Evolutionary conservation across 805 yeast genomes (phyloP).

Genomic region (Osmozyma mogii): DNA sequence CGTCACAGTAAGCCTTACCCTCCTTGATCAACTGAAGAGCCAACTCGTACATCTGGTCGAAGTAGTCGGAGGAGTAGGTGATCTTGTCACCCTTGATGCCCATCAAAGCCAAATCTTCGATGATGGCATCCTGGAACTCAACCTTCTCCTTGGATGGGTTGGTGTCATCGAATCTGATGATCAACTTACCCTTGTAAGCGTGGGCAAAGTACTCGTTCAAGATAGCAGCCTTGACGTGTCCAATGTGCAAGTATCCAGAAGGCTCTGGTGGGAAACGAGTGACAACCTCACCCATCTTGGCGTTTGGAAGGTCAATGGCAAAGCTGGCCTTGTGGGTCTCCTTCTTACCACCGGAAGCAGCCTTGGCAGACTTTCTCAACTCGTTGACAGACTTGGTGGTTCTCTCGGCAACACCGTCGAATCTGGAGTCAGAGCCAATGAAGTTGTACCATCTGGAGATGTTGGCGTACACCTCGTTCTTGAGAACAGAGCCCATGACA

Average conservation of each 20-base stretch:
- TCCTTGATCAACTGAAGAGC: conserved; percentile 85
- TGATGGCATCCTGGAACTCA: conserved; percentile 89
- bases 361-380: conserved; percentile 59
- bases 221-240: conserved; percentile 98
- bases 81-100: conserved; percentile 89
- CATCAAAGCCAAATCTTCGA: conserved; percentile 83
- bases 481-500: conserved; percentile 83
- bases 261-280: conserved; percentile 99
- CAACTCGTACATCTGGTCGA: conserved; percentile 80
- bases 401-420: conserved; percentile 62
- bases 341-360: conserved; percentile 54
- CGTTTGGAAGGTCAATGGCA: conserved; percentile 87
- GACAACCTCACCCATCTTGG: conserved; percentile 89
- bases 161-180: conserved; percentile 96
- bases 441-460: conserved; percentile 89
- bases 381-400: conserved; percentile 66
- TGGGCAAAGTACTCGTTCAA: conserved; percentile 95
- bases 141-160: conserved; percentile 94
- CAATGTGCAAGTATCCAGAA: conserved; percentile 97
- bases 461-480: conserved; percentile 76
- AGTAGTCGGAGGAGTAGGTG: conserved; percentile 91
- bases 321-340: conserved; percentile 91
- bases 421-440: conserved; percentile 51
- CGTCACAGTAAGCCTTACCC: conserved; percentile 97
- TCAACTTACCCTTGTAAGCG: conserved; percentile 91